phyloP scores from a whole-genome alignment of 768 basidiomycete species.

The Mycena albidolilacea region DNA sequence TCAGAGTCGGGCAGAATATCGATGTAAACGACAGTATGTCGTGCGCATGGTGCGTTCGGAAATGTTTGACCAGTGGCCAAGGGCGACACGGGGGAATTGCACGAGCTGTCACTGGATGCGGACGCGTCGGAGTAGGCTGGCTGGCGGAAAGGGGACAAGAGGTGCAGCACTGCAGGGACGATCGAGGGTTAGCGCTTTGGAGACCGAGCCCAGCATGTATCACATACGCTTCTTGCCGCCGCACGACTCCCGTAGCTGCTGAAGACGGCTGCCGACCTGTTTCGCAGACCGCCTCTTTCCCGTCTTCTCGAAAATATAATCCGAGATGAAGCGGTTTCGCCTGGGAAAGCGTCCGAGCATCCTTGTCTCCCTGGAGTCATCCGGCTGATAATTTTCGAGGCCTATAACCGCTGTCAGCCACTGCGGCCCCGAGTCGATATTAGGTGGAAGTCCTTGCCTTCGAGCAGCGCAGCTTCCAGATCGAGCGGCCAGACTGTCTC shows the following conservation, averaged over 20 bases:
- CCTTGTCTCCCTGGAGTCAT: conserved; percentile 80
- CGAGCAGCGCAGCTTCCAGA: conserved; percentile 82
- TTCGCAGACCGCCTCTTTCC: conserved; percentile 82
- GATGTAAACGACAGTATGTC: conserved; percentile 60
- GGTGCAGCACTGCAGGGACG: conserved; percentile 58
- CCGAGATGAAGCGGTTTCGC: conserved; percentile 86
- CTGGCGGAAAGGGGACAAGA: conserved; percentile 57
- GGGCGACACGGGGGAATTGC: conserved; percentile 38
- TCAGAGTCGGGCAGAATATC: conserved; percentile 57
- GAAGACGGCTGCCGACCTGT: conserved; percentile 85
- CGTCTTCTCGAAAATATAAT: conserved; percentile 79
- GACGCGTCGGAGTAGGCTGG: conserved; percentile 44
- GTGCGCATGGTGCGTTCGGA: conserved; percentile 31
- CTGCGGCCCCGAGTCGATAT: conserved; percentile 17
- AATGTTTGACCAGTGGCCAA: conserved; percentile 35
- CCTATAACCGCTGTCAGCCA: conserved; percentile 57
- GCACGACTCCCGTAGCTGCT: conserved; percentile 82
- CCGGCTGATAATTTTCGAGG: conserved; percentile 79
- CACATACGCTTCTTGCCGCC: conserved; percentile 79
- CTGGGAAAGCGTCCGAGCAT: conserved; percentile 83
- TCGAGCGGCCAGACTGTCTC: conserved; percentile 87
- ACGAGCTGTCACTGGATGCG: conserved; percentile 32
- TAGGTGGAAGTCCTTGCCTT: conserved; percentile 62
- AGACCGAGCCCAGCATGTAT: conserved; percentile 11
- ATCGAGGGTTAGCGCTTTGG: conserved; percentile 22